Evolutionary conservation across 345 rosid genomes (phyloP).

Genomic region (Aegle marmelos): DNA sequence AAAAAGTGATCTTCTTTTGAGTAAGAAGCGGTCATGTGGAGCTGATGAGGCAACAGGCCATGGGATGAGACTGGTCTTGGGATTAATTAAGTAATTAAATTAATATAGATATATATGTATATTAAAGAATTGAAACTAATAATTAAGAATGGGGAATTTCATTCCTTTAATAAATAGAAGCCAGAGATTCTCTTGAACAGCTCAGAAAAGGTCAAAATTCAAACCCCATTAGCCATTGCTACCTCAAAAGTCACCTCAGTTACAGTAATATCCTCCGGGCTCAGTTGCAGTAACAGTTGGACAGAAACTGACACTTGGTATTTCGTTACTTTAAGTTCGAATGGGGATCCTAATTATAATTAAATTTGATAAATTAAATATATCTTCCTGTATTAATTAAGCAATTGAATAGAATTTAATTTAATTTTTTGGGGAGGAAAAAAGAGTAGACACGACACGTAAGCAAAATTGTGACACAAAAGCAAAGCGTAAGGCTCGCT

Average conservation of each 20-base stretch:
- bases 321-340: too few relatives aligned
- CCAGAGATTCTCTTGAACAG: slow-evolving; percentile 7
- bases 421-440: neutral
- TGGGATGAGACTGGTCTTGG: neutral
- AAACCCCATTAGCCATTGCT: neutral
- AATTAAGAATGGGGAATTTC: neutral
- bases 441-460: slow-evolving; percentile 2
- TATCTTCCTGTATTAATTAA: neutral
- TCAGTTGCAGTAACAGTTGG: too few relatives aligned
- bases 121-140: neutral
- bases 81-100: neutral
- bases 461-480: slow-evolving; percentile 3
- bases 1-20: neutral
- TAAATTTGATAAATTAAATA: neutral
- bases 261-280: neutral
- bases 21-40: neutral
- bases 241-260: slow-evolving; percentile 8
- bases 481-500: slow-evolving; percentile 10
- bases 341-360: neutral
- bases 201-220: neutral
- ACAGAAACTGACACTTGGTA: neutral
- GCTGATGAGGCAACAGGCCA: neutral
- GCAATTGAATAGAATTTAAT: too few relatives aligned
- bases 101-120: too few relatives aligned
- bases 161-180: neutral